A percentile compares a stretch with the other conserved stretches of the same genome.
These are phyloP conservation scores for Dothideomycetes sp. DNA, from an alignment of 2,329 filamentous ascomycete species.

Conservation along the genomic window DNA sequence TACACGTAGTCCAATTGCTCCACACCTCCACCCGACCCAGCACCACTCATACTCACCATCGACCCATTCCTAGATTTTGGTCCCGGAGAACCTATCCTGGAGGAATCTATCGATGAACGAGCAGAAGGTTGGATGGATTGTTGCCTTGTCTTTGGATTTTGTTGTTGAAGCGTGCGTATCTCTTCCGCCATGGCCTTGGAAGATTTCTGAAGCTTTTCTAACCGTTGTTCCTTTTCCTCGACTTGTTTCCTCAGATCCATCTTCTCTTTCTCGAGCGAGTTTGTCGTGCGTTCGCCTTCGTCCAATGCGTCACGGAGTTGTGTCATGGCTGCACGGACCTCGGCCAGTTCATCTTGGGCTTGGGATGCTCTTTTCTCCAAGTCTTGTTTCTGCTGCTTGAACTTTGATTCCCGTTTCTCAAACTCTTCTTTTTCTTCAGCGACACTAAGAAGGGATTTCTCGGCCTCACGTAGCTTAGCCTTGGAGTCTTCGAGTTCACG, in stretches of 20 bases:
- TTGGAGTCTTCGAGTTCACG: conserved; percentile 83
- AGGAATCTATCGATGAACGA: conserved; percentile 51
- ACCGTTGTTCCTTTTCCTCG: conserved; percentile 65
- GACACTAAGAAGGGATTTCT: conserved; percentile 63
- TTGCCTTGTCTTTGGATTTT: conserved; percentile 18
- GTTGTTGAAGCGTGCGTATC: conserved; percentile 40
- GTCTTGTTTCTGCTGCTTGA: conserved; percentile 64
- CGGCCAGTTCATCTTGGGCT: conserved; percentile 62
- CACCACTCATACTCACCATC: conserved; percentile 17
- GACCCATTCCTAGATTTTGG: conserved; percentile 27
- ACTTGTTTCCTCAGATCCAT: conserved; percentile 63
- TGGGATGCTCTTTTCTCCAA: conserved; percentile 62
- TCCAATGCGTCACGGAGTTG: conserved; percentile 74
- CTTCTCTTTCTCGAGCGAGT: conserved; percentile 76
- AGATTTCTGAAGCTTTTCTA: conserved; percentile 70
- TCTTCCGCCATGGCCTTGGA: conserved; percentile 54
- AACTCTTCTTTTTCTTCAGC: conserved; percentile 70
- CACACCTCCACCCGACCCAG: conserved; percentile 12
- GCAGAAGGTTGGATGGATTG: conserved; percentile 44
- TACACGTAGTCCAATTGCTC: conserved; percentile 62
- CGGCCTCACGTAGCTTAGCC: conserved; percentile 67
- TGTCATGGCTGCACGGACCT: conserved; percentile 66
- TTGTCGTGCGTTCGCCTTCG: conserved; percentile 73
- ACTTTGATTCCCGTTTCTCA: conserved; percentile 62
- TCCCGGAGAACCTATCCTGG: conserved; percentile 39